phyloP scores from a whole-genome alignment of 345 rosid genomes.

The Nephelium lappaceum region DNA sequence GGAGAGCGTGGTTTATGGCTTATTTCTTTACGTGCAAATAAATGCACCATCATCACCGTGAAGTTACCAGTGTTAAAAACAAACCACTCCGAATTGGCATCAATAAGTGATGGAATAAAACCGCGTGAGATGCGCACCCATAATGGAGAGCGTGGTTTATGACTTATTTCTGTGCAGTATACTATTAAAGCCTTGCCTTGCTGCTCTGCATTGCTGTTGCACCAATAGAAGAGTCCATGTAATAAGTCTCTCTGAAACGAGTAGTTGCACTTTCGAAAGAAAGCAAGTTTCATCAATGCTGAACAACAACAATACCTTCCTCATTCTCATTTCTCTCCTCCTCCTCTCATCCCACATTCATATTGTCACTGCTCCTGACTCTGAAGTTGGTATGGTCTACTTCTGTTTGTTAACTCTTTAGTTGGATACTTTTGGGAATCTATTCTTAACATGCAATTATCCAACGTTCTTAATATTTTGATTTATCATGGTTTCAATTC shows the following conservation, averaged over 20 bases:
- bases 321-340: background rate
- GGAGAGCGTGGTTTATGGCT: background rate
- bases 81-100: too few species aligned
- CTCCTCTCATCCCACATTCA: slow-evolving; percentile 8
- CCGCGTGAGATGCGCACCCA: background rate
- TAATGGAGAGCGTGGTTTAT: background rate
- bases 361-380: slow-evolving; percentile 21
- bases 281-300: slow-evolving; percentile 3
- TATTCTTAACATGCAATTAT: too few species aligned
- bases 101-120: too few species aligned
- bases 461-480: too few species aligned
- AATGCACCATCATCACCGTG: too few species aligned
- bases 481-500: too few species aligned
- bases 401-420: background rate
- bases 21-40: background rate
- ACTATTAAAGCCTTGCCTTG: background rate
- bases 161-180: background rate
- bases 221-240: background rate
- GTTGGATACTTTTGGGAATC: too few species aligned
- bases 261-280: background rate
- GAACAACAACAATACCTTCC: background rate
- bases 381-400: slow-evolving; percentile 39
- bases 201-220: background rate
- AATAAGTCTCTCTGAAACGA: background rate
- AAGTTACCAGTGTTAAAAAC: too few species aligned